Evolutionary conservation across 768 basidiomycete species (phyloP).

Genomic region (Leccinellum rugosiceps): DNA sequence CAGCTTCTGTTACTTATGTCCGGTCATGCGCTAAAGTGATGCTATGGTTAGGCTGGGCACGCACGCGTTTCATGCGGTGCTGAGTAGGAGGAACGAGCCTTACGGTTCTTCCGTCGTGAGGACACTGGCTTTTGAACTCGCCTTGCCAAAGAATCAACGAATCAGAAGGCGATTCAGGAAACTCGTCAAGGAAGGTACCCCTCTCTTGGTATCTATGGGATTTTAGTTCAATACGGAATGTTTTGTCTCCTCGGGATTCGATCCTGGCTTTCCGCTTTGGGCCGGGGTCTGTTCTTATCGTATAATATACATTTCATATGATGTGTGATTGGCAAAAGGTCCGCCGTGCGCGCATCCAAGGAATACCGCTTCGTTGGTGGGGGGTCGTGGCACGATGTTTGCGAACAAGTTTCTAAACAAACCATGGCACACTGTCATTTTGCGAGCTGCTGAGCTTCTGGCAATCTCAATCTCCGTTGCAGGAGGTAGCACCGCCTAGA

Average conservation of each 20-base stretch:
- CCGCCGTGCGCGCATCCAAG: neutral
- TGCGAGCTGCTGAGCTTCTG: neutral
- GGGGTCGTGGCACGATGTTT: no score
- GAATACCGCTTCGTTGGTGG: no score
- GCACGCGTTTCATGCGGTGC: conserved; percentile 71
- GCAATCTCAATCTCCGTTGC: neutral
- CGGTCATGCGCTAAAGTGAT: conserved; percentile 4
- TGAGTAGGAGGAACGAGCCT: conserved; percentile 49
- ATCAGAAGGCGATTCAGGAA: conserved; percentile 43
- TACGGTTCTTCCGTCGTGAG: conserved; percentile 48
- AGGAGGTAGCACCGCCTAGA: conserved; percentile 13
- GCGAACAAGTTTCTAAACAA: no score
- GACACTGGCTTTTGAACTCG: conserved; percentile 49
- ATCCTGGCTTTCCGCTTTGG: neutral
- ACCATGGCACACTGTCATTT: neutral
- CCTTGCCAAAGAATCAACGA: conserved; percentile 41
- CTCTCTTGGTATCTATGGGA: conserved; percentile 22
- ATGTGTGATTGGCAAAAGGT: neutral
- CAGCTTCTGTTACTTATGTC: neutral
- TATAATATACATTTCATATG: conserved; percentile 1
- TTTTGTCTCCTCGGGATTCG: neutral
- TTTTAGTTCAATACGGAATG: conserved; percentile 4
- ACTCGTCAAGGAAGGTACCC: conserved; percentile 37
- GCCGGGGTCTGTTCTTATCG: neutral
- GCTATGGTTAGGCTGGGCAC: conserved; percentile 62